Evolutionary conservation across 2,329 filamentous ascomycete species (phyloP), one percentile per base, ranked within the genome.

Genomic region (Fusarium acutatum): DNA sequence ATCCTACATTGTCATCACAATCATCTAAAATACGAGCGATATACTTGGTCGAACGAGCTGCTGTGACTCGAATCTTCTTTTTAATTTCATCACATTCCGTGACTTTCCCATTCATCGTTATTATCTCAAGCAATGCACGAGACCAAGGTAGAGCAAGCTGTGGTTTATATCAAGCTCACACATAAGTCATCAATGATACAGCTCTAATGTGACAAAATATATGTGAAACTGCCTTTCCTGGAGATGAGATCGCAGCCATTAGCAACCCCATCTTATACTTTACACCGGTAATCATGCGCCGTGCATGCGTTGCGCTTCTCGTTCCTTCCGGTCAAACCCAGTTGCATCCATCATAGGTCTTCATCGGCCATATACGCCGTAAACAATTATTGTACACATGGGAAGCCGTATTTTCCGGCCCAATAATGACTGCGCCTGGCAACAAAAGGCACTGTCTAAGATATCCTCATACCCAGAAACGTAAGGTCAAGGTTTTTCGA

Each of bases 161-260:
- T 53, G 49, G 54, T 43, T 53, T 52, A n/a, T 43, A 61, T 17
- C 52, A 72, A 70, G 57, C 50, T 67, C 69, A 73, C 69, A 73
- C 68, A 68, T 61, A 72, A 75, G 64, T 72, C 75, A 47, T 71
- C 72, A 59, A 64, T 72, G 57, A 72, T 75, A 68, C 38, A 73
- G 67, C 60, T 78, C 69, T 73, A 74, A 66, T 71, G 67, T 77
- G 74, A 77, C 71, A 76, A 73, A 71, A 74, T 77, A 78, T 77
- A 79, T 75, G 74, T 72, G 64, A 77, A 76, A 58, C 74, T 64
- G 58, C 72, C 69, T 69, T 73, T 74, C 68, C 61, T 69, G 53
- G 79, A 81, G 78, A 76, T 79, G 78, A 80, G 76, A 79, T 77
- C 71, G 71, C 62, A 75, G 65, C 69, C 74, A 78, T 76, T 77